phyloP scores from a whole-genome alignment of 139 green algal species.

The Tetraselmis chui region DNA sequence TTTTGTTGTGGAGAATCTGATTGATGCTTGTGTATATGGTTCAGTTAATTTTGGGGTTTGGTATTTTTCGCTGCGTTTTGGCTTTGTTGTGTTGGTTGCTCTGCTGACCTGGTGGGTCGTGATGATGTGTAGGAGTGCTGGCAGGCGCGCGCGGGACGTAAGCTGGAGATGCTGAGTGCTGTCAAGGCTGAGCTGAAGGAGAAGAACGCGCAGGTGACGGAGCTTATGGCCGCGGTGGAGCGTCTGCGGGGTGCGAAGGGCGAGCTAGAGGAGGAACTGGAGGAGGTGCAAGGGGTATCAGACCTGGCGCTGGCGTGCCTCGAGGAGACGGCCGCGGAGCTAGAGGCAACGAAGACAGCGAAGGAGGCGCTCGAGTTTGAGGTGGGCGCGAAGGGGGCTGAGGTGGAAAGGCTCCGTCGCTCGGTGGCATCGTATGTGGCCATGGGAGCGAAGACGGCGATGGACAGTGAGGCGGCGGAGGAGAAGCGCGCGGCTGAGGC shows the following conservation, averaged over 20 bases:
- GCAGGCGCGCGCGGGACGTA: not conserved
- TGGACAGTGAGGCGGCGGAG: not conserved
- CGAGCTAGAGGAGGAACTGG: not conserved
- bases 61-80: too few relatives aligned
- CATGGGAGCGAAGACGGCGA: not conserved
- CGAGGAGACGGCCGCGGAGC: not conserved
- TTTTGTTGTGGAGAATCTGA: too few relatives aligned
- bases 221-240: not conserved
- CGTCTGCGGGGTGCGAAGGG: not conserved
- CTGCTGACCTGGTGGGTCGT: too few relatives aligned
- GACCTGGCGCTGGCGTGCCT: not conserved
- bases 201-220: not conserved
- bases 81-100: too few relatives aligned
- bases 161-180: not conserved
- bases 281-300: not conserved
- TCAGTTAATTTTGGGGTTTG: too few relatives aligned
- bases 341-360: not conserved
- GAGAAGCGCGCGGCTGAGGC: not conserved
- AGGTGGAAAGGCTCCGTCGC: not conserved
- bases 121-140: not conserved
- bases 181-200: not conserved
- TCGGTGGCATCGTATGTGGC: not conserved
- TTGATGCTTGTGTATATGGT: too few relatives aligned
- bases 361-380: not conserved
- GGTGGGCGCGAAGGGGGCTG: not conserved